Evolutionary conservation across 2,329 filamentous ascomycete genomes (phyloP), one percentile per base, ranked within the genome.

Genomic region (Orbilia brochopaga): DNA sequence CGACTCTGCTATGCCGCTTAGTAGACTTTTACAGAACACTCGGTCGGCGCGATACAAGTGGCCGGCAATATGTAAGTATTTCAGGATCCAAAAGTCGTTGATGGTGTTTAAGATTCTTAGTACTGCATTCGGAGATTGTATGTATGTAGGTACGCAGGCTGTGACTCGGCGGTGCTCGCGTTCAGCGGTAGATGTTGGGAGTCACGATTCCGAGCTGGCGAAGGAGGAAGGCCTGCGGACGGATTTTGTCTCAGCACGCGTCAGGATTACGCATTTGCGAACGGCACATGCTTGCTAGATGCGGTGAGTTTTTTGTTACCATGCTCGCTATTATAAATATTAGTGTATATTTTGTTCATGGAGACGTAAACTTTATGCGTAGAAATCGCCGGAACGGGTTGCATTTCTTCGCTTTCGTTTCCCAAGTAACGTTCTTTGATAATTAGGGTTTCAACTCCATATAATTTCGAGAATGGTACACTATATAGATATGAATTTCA

Each of bases 191-290:
- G 3, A 13, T 2, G n/a, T 42, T 42, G 11, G n/a, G n/a, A 17
- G 37, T 17, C 11, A 42, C 37, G 37, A 42, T 17, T 17, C 13
- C n/a, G n/a, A 42, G 37, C 37, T 42, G 37, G 37, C 37, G 37
- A 42, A 42, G 37, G 37, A 42, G n/a, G 37, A 17, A 42, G n/a
- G 37, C 13, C 37, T 17, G 11, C n/a, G 11, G 37, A 42, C 37
- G 11, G n/a, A 15, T 13, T 6, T 17, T 42, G 37, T 42, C 37
- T 42, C 37, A 42, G 17, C 19, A 57, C 58, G 65, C 58, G 58
- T 63, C 58, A 69, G 59, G 51, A 70, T 70, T 55, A 70, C 59
- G 23, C 32, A 59, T 59, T 59, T 59, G 54, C 30, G 27, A 21
- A 6, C 2, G 5, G 37, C 37, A 42, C 27, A 7, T 23, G 46